These are phyloP conservation scores for Pleurotus djamor DNA, from an alignment of 768 basidiomycete genomes.

Conservation along the genomic window DNA sequence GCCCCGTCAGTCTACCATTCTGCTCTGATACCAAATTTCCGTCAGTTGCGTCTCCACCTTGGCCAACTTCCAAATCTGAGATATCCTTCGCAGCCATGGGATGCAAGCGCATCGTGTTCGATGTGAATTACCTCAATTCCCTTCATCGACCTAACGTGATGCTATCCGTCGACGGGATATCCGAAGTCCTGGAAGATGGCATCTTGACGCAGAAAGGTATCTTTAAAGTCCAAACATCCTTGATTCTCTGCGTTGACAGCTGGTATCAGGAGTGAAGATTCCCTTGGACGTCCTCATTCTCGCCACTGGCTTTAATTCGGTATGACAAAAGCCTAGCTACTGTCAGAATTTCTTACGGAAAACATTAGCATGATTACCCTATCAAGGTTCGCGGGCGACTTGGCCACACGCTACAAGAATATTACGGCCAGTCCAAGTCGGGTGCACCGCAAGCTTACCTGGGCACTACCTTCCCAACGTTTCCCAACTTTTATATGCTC, in stretches of 20 bases:
- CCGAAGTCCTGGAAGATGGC: slow-evolving; percentile 36
- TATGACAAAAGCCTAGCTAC: slow-evolving; percentile 9
- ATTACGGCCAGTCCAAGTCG: slow-evolving; percentile 24
- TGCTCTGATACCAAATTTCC: slow-evolving; percentile 46
- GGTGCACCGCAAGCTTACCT: slow-evolving; percentile 41
- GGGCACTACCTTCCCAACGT: slow-evolving; percentile 40
- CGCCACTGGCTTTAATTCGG: slow-evolving; percentile 32
- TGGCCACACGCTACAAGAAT: slow-evolving; percentile 32
- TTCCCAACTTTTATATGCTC: slow-evolving; percentile 43
- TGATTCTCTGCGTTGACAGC: not conserved
- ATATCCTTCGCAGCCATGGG: slow-evolving; percentile 35
- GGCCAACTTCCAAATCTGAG: not conserved
- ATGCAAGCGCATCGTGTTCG: slow-evolving; percentile 53
- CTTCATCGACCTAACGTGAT: slow-evolving; percentile 45
- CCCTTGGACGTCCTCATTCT: slow-evolving; percentile 37
- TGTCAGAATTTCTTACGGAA: not conserved
- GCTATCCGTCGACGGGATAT: slow-evolving; percentile 39
- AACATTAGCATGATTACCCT: slow-evolving; percentile 28
- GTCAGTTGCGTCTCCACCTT: slow-evolving; percentile 23
- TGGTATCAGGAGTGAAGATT: slow-evolving; percentile 9
- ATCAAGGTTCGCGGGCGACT: slow-evolving; percentile 26
- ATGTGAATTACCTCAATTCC: slow-evolving; percentile 42
- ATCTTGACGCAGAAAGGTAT: slow-evolving; percentile 37
- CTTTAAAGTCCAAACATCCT: not conserved
- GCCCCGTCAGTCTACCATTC: slow-evolving; percentile 45